Evolutionary conservation across 164 flowering plant species (phyloP).

Genomic region (Vitis labrusca): DNA sequence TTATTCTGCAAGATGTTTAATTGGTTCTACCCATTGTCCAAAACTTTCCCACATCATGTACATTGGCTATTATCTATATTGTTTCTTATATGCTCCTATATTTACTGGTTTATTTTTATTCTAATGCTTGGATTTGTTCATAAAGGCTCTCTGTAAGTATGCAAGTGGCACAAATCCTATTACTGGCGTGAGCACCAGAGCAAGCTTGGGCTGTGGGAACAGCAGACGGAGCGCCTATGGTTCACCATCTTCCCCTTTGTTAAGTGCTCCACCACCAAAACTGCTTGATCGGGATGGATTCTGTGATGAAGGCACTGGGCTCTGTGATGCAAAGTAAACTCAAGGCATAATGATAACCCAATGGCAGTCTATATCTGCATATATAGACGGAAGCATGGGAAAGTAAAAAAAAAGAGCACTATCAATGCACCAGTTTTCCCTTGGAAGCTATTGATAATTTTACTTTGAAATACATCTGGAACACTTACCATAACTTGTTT

Average conservation of each 20-base stretch:
- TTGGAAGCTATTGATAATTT: not conserved
- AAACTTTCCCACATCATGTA: no score
- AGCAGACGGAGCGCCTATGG: constrained; percentile 85
- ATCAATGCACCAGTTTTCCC: not conserved
- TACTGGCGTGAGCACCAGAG: constrained; percentile 88
- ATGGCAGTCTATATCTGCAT: not conserved
- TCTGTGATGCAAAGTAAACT: constrained; percentile 67
- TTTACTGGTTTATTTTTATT: not conserved
- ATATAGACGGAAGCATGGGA: not conserved
- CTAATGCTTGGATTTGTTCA: not conserved
- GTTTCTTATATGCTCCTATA: not conserved
- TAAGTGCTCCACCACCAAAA: constrained; percentile 83
- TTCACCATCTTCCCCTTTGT: constrained; percentile 83
- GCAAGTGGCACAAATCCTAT: constrained; percentile 87
- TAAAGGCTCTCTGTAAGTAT: constrained; percentile 94
- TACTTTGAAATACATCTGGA: not conserved
- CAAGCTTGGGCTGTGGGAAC: constrained; percentile 89
- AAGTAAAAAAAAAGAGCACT: not conserved
- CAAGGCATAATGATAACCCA: not conserved
- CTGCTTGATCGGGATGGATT: constrained; percentile 89
- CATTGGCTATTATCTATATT: not conserved
- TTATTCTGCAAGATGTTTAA: no score
- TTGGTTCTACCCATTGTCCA: no score
- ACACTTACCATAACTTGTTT: not conserved
- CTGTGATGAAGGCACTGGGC: constrained; percentile 71